Conservation (phyloP, 352 stramenopile genomes). For the Pythium guiyangense region DNA sequence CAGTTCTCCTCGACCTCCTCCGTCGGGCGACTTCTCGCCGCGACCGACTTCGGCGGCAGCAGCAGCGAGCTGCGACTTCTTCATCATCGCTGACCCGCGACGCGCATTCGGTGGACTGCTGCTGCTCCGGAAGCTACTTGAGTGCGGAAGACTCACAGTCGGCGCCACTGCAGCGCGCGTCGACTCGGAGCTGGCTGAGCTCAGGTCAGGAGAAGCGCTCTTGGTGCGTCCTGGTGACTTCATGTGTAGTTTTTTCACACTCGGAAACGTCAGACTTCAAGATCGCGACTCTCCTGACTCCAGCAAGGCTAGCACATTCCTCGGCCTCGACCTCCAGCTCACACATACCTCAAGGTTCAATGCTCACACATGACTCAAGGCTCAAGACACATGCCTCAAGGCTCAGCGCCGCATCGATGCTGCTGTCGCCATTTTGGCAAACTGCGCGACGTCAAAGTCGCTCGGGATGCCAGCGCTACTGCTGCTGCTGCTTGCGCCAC, state of each 20-base stretch:
- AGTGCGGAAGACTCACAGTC: not conserved
- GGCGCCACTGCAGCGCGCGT: not conserved
- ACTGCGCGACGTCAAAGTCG: slow-evolving; percentile 5
- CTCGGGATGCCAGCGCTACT: too few relatives aligned
- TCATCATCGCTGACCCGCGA: slow-evolving; percentile 3
- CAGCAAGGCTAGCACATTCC: too few relatives aligned
- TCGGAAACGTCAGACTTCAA: too few relatives aligned
- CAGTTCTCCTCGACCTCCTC: slow-evolving; percentile 87
- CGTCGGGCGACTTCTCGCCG: slow-evolving; percentile 16
- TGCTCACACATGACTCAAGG: too few relatives aligned
- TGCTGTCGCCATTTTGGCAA: slow-evolving; percentile 10
- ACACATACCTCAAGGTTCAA: too few relatives aligned
- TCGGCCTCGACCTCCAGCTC: too few relatives aligned
- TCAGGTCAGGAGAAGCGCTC: not conserved
- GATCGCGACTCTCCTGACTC: too few relatives aligned
- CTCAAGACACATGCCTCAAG: too few relatives aligned
- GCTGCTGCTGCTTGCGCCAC: slow-evolving; percentile 1
- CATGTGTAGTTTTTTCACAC: too few relatives aligned
- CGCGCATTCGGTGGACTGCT: slow-evolving; percentile 6
- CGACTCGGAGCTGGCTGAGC: not conserved
- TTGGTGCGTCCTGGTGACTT: not conserved
- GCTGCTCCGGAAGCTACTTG: not conserved
- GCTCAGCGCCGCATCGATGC: too few relatives aligned
- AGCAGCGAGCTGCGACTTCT: slow-evolving; percentile 5
- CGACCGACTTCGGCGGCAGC: not conserved